Base-by-base conservation (phyloP, 2,329 filamentous ascomycete species). In the Fusarium heterosporum region DNA sequence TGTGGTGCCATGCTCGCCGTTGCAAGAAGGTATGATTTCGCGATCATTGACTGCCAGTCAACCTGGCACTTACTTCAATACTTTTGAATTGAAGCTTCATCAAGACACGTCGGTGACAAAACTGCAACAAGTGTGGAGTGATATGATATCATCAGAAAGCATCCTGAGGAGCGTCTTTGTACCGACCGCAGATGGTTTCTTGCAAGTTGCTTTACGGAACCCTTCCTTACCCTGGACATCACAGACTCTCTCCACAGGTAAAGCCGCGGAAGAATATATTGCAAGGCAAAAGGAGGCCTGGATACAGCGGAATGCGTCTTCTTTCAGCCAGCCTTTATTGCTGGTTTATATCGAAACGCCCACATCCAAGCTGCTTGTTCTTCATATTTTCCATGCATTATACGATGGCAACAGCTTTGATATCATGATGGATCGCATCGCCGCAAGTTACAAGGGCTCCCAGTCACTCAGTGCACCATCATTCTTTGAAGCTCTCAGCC, bases 21-120 rank as follows among this genome's bases (percentile, higher is more conserved):
- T 97, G 1, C 94, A 97, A 73, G 88, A 95, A 74, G 94, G 93
- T 1, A 95, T 97, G 81, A 87, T 97, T 48, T 90, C 90, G 8
- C 85, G 89, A 47, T 89, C 89, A 25, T 75, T 91, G 36, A 85
- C 78, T 0, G 73, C 87, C 11, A 87, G 81, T 17, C 78, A 83
- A 0, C 75, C 80, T 1, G 81, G 83, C 0, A 78, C 90, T 0
- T 97, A 97, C 74, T 96, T 95, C 76, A 93, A 93, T 56, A 82
- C 83, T 0, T 97, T 97, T 72, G 78, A 78, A 0, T 88, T 95
- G 41, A 69, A 79, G 1, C 76, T 97, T 1, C 55, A 76, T 0
- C 56, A 76, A 0, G 62, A 75, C 0, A 73, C 87, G 7, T 82
- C 87, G n/a, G 36, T 82, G 1, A 60, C 76, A 1, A 78, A 68